phyloP scores from a whole-genome alignment of 495 filamentous ascomycete genomes.

The Opeltia flavorubescens region DNA sequence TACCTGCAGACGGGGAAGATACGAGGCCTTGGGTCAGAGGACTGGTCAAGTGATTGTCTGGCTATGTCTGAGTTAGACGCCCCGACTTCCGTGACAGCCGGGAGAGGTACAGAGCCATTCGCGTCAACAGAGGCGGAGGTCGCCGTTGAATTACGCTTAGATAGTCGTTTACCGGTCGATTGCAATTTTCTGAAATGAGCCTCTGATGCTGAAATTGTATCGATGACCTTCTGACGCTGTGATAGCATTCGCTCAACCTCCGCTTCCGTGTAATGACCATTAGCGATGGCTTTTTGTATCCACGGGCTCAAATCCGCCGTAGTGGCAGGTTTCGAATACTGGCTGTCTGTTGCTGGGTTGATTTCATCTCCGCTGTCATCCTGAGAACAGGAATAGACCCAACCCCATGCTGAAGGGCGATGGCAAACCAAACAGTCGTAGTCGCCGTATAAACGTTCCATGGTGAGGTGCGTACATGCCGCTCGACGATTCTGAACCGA shows the following conservation, averaged over 20 bases:
- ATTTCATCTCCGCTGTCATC: slow-evolving; percentile 25
- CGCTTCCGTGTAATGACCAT: slow-evolving; percentile 35
- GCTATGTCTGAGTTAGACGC: neutral
- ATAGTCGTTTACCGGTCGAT: neutral
- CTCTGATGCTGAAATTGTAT: slow-evolving; percentile 7
- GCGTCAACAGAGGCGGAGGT: slow-evolving; percentile 7
- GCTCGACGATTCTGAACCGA: slow-evolving; percentile 15
- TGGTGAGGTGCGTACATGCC: slow-evolving; percentile 43
- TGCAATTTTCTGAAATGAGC: neutral
- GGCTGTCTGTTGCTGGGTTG: slow-evolving; percentile 12
- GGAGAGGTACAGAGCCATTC: slow-evolving; percentile 5
- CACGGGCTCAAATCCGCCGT: slow-evolving; percentile 24
- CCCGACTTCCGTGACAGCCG: slow-evolving; percentile 7
- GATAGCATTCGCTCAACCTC: slow-evolving; percentile 26
- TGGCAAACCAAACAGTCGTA: slow-evolving; percentile 39
- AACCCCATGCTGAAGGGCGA: slow-evolving; percentile 35
- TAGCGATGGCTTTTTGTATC: slow-evolving; percentile 31
- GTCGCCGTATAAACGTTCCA: slow-evolving; percentile 38
- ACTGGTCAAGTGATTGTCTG: slow-evolving; percentile 2
- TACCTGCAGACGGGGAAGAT: slow-evolving; percentile 34
- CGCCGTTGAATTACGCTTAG: neutral
- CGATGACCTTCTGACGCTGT: slow-evolving; percentile 26
- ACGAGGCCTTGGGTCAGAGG: slow-evolving; percentile 19
- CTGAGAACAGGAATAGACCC: slow-evolving; percentile 52
- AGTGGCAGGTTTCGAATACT: slow-evolving; percentile 19